Evolutionary conservation across 208 protist species (phyloP), one percentile per base, ranked within the genome.

Genomic region (Angomonas deanei): DNA sequence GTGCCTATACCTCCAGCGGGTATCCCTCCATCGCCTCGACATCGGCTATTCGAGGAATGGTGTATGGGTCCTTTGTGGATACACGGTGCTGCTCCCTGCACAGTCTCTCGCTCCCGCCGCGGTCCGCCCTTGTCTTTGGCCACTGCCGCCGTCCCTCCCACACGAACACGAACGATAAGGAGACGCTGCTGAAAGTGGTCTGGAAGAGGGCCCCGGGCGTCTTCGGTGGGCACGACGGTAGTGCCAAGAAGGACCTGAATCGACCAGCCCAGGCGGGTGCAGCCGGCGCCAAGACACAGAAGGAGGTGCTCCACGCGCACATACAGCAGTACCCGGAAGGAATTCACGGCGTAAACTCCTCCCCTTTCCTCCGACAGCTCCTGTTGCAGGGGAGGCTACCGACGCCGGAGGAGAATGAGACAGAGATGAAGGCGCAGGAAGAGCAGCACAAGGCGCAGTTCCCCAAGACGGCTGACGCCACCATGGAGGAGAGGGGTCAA

Each of bases 51-150:
- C 61, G 68, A 49, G 74, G 68, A 27, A 57, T 60, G 31, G 74
- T 91, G 32, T 89, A 91, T 61, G 80, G 80, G 30, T 78, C 80
- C 33, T 91, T 88, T 59, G 78, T 90, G 0, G 88, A 94, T 54
- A 70, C 85, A 0, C 70, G 70, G 21, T 88, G 70, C 56, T 75
- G 78, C 5, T 74, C 71, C 6, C 33, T 91, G 13, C 70, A 76
- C 65, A 76, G 75, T 27, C 33, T 94, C 15, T 86, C 83, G 53
- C 58, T 92, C 28, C 88, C 88, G 15, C 88, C 88, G 13, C 32
- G 47, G 32, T 78, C 82, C 62, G 82, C 80, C 1, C 64, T 89
- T 49, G 68, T 94, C 26, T 42, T 82, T 3, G 65, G 58, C 1
- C 64, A 68, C 27, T 56, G 76, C 62, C 26, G 38, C 27, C 36